Base-by-base conservation (phyloP, 2,329 filamentous ascomycete genomes). In the Leptoxyphium fumago region DNA sequence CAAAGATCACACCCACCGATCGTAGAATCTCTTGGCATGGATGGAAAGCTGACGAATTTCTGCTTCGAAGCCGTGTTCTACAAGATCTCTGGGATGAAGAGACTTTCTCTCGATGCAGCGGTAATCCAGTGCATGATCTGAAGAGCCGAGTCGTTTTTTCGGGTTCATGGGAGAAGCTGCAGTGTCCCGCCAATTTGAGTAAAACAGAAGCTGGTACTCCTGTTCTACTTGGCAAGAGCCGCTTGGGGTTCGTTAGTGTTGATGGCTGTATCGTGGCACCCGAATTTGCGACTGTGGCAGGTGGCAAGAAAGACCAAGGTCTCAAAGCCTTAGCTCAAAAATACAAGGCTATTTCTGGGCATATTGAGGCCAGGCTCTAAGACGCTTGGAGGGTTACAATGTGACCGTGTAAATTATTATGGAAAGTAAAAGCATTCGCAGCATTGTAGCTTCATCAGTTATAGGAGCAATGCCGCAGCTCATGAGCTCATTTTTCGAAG, bases 1-100 rank as follows among this genome's bases (percentile, higher is more conserved):
- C 77, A 1, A 94, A 94, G 58, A 75, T 94, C 47, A 75, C 64
- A 1, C 74, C 80, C 44, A 63, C 70, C 5, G 77, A 89, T 52
- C 65, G 69, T 2, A 72, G 77, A 46, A 63, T 94, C 7, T 64
- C 78, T 48, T 85, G 80, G 72, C 39, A 50, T 1, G 60, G 55
- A 2, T 77, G 75, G 69, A 64, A 65, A 1, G 64, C 69, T n/a
- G 61, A 67, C 2, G 69, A 75, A 1, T 70, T 88, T 13, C 57
- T 65, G 5, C 67, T 72, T 5, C 70, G 74, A 5, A 65, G 74
- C 42, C 69, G 72, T 8, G 78, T 80, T 0, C 64, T 89, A 11
- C 79, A 78, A 0, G 66, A 75, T 4, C 60, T 84, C 5, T 93
- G 84, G 84, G 80, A 64, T 46, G 60, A 54, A 38, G 61, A 61